A percentile compares a stretch with the other conserved stretches of the same genome.
Evolutionary conservation across 2,329 filamentous ascomycete genomes (phyloP).

Genomic region (Ceratocystiopsis sp.): DNA sequence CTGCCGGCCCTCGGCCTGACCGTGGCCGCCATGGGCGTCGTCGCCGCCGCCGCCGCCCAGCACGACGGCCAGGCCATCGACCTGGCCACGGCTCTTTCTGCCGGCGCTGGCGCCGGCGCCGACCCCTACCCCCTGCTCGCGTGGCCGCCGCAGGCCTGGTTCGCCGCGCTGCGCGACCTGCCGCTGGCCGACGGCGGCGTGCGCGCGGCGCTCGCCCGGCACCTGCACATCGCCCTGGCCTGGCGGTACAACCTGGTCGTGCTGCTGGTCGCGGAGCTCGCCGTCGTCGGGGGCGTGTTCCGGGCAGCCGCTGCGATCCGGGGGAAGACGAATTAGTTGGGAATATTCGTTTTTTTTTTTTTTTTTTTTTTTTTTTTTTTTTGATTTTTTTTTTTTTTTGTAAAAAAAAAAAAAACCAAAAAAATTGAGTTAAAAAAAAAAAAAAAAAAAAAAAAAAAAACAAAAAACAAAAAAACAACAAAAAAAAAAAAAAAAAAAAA

Average conservation of each 20-base stretch:
- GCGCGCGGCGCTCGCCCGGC: constrained; percentile 12
- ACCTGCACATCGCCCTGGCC: constrained; percentile 16
- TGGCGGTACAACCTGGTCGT: constrained; percentile 22
- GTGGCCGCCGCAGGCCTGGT: constrained; percentile 25
- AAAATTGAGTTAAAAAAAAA: too few species aligned
- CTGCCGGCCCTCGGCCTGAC: constrained; percentile 20
- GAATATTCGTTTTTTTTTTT: too few species aligned
- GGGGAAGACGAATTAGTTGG: neutral
- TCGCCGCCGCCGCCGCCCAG: constrained; percentile 16
- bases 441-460: too few species aligned
- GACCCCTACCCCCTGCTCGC: constrained; percentile 14
- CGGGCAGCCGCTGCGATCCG: neutral
- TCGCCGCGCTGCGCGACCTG: constrained; percentile 17
- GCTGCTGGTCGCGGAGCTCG: constrained; percentile 11
- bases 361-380: neutral
- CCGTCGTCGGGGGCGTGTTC: neutral
- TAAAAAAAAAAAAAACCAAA: too few species aligned
- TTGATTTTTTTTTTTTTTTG: neutral
- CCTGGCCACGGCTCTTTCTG: constrained; percentile 11
- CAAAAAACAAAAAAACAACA: neutral
- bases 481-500: neutral
- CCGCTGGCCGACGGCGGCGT: constrained; percentile 12
- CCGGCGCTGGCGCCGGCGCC: constrained; percentile 7
- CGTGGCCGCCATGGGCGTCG: constrained; percentile 19
- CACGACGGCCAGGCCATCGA: constrained; percentile 18